Evolutionary conservation across 805 yeast species (phyloP), one percentile per base, ranked within the genome.

Genomic region (Priceomyces melissophilus): DNA sequence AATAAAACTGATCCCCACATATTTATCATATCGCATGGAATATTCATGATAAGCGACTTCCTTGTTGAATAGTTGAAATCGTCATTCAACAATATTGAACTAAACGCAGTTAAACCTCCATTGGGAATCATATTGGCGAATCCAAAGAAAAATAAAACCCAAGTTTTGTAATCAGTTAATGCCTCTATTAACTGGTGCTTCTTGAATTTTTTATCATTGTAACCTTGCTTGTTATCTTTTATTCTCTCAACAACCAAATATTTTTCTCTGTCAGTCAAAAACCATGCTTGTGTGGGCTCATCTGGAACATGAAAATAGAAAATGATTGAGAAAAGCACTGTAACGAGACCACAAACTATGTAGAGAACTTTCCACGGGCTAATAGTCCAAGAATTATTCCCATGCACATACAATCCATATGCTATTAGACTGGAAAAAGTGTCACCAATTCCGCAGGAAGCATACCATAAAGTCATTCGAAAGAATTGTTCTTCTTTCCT

Each of bases 211-310:
- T 62, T 70, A 46, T 69, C 75, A 42, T 82, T 81, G 53, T 74
- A 72, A 36, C 84, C 86, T 45, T 72, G 80, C 49, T 71, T 75
- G 59, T 73, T 78, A 20, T 49, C 50, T 47, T 79, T 73, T 48
- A 75, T 77, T 49, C 80, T 69, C 55, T 69, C 76, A 30, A 76
- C 76, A 32, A 73, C 73, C 54, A 68, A 57, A 13, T 41, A 48
- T 38, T 56, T 64, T 46, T 75, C 77, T 27, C 57, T 58, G 25
- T 60, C 67, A 12, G 55, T 63, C 37, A 76, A 57, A 46, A 76
- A 77, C 59, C 63, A 64, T 3, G 75, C 71, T 32, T 54, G 50
- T 4, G 54, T 56, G 15, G 61, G 61, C 12, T 43, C 41, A 42
- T 60, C 65, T 12, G 73, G 76, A 10, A 57, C 38, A 27, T 55